A percentile compares a stretch with the other conserved stretches of the same genome.
Evolutionary conservation across 768 basidiomycete species (phyloP).

Genomic region (Pleurotus tuoliensis): DNA sequence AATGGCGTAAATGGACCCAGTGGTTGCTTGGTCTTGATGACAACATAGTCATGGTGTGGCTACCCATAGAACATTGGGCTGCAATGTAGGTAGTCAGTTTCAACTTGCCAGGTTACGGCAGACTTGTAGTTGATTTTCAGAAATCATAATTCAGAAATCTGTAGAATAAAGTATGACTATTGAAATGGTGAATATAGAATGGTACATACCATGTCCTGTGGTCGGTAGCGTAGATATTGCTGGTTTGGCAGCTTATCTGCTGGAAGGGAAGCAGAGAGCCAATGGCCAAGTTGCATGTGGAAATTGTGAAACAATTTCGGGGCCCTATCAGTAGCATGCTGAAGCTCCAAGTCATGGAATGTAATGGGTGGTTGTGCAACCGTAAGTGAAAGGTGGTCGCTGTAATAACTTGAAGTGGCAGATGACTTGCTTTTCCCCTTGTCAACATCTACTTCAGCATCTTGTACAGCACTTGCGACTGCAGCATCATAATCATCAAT

Average conservation of each 20-base stretch:
- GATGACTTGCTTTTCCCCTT: not conserved
- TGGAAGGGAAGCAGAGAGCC: not conserved
- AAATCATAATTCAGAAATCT: not conserved
- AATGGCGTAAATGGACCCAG: not conserved
- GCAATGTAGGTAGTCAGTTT: slow-evolving; percentile 23
- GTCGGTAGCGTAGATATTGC: not conserved
- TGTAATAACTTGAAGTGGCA: not conserved
- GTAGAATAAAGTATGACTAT: not conserved
- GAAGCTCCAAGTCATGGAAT: not conserved
- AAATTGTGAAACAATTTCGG: slow-evolving; percentile 8
- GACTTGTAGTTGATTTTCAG: slow-evolving; percentile 20
- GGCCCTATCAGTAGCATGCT: not conserved
- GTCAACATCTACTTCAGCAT: not conserved
- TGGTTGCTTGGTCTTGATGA: slow-evolving; percentile 17
- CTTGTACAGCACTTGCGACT: not conserved
- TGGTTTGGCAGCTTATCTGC: not conserved
- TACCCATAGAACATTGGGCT: slow-evolving; percentile 23
- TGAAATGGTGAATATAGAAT: not conserved
- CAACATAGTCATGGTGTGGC: slow-evolving; percentile 22
- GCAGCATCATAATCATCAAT: not conserved
- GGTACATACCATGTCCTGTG: not conserved
- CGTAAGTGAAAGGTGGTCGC: not conserved
- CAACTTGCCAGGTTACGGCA: slow-evolving; percentile 21
- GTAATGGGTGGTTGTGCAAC: not conserved
- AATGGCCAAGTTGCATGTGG: not conserved